phyloP scores from a whole-genome alignment of 73 alveolate species.

The Paramecium primaurelia region DNA sequence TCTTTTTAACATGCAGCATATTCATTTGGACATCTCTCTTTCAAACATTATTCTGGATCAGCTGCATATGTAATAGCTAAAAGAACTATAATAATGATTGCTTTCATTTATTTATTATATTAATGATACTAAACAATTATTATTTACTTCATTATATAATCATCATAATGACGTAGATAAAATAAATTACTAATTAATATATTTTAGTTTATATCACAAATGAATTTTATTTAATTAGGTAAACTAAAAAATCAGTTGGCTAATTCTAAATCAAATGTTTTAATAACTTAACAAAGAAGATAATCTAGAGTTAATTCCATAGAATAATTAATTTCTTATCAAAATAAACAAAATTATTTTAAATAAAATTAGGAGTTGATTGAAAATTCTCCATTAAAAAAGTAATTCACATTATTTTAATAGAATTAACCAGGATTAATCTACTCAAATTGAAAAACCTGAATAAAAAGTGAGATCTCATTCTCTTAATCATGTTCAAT shows the following conservation, averaged over 20 bases:
- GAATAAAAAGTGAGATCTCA: background rate
- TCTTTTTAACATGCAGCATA: slow-evolving; percentile 1
- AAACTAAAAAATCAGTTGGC: background rate
- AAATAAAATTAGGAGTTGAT: background rate
- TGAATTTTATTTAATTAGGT: background rate
- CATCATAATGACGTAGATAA: background rate
- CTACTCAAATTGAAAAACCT: background rate
- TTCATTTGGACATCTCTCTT: slow-evolving; percentile 6
- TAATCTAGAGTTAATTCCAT: background rate
- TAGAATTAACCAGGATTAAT: background rate
- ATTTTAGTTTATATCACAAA: background rate
- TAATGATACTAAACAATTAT: background rate
- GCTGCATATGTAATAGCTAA: background rate
- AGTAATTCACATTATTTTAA: background rate
- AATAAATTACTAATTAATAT: background rate
- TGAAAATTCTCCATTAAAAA: background rate
- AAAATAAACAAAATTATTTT: background rate
- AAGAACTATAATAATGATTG: background rate
- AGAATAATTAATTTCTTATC: background rate
- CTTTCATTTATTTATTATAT: background rate
- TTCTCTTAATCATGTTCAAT: background rate
- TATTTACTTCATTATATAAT: background rate
- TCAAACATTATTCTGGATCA: slow-evolving; percentile 35
- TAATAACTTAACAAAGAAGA: background rate
- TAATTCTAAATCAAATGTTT: background rate